Evolutionary conservation across 2,329 filamentous ascomycete species (phyloP).

Genomic region (Ceratocystis lukuohia): DNA sequence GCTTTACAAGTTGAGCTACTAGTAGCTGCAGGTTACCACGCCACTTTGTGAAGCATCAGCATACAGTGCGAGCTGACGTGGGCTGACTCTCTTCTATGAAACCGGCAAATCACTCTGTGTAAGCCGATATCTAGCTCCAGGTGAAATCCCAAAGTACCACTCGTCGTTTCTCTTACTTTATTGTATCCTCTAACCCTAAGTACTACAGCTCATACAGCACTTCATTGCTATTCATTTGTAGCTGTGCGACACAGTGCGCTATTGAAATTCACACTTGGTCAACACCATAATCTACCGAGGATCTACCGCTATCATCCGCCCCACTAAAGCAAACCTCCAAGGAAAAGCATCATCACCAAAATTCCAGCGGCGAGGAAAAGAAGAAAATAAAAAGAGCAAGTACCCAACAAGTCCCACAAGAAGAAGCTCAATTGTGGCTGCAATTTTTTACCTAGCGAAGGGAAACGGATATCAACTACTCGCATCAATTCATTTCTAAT

Average conservation of each 20-base stretch:
- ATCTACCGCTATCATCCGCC: not conserved
- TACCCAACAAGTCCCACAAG: not conserved
- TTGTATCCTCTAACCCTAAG: not conserved
- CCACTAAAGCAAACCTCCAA: slow-evolving; percentile 8
- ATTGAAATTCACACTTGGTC: accelerated
- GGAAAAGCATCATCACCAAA: not conserved
- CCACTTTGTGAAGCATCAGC: not conserved
- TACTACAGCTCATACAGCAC: not conserved
- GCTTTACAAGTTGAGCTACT: not conserved
- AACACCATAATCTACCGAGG: not conserved
- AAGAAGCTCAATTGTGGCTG: not conserved
- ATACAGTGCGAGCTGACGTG: not conserved
- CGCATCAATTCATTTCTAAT: not conserved
- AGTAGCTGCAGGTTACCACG: not conserved
- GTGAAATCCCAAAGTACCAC: too few relatives aligned
- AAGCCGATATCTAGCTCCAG: not conserved
- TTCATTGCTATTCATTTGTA: not conserved
- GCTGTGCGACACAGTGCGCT: not conserved
- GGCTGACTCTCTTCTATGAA: not conserved
- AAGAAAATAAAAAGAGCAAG: not conserved
- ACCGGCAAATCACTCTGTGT: not conserved
- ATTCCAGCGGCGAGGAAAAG: not conserved
- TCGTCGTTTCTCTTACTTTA: not conserved
- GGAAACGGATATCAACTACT: too few relatives aligned
- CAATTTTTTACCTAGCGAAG: not conserved